Conservation (phyloP, 2,329 filamentous ascomycete genomes). For the Blastomyces silverae region DNA sequence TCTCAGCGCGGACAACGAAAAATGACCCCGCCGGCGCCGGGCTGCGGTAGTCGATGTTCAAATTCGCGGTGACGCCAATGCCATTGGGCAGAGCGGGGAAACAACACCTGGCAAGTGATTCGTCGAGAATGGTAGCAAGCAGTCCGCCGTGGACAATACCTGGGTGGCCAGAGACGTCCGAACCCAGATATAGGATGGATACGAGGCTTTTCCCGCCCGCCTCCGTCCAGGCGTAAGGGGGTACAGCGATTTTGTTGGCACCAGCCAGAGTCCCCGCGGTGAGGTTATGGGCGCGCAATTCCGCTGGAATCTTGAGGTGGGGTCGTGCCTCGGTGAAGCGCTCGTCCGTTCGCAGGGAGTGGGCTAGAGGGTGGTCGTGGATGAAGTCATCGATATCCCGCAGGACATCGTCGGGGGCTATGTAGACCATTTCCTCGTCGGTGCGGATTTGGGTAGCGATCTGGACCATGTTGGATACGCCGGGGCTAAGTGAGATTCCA, state of each 20-base stretch:
- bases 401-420: constrained; percentile 47
- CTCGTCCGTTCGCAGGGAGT: constrained; percentile 59
- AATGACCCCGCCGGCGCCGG: constrained; percentile 56
- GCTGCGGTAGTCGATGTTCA: constrained; percentile 57
- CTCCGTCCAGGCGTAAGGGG: constrained; percentile 71
- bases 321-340: constrained; percentile 71
- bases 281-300: constrained; percentile 65
- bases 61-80: constrained; percentile 51
- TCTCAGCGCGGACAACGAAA: constrained; percentile 49
- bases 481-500: constrained; percentile 29
- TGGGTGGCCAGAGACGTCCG: constrained; percentile 61
- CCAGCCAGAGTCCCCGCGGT: constrained; percentile 75
- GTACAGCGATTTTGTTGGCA: constrained; percentile 67
- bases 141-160: constrained; percentile 64
- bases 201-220: constrained; percentile 60
- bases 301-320: constrained; percentile 73
- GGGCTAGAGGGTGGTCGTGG: constrained; percentile 64
- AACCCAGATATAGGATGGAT: constrained; percentile 60
- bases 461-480: constrained; percentile 27
- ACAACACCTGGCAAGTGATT: constrained; percentile 59
- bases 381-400: constrained; percentile 65
- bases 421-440: constrained; percentile 69
- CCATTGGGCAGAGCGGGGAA: constrained; percentile 44
- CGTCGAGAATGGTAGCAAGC: constrained; percentile 62
- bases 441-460: constrained; percentile 45